Evolutionary conservation across 139 green algal species (phyloP), one percentile per base, ranked within the genome.

Genomic region (Chlamydomonas eustigma): DNA sequence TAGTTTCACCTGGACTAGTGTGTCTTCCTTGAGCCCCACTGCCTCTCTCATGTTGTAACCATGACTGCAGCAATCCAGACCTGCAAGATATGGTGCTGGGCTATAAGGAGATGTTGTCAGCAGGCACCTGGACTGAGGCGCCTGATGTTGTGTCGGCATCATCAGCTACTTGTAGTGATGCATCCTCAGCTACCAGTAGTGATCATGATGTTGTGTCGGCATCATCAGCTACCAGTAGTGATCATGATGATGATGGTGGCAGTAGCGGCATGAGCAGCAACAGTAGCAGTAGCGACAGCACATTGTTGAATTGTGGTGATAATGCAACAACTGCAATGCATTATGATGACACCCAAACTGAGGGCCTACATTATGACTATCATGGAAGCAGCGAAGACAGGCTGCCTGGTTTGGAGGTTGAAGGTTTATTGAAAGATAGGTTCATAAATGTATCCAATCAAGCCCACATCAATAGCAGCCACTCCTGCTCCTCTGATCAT

Each of bases 201-300:
- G 4, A 1, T 36, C 71, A n/a, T 2, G 39, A 58, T 28, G 44
- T 18, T 28, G 44, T 18, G 18, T 58, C 44, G 18, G 44, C 44
- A 12, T 18, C 44, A 58, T 28, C 44, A 58, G 44, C 18, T 18
- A 58, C 44, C 74, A 74, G 33, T 31, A 78, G 73, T 58, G 4
- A 1, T 36, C 71, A n/a, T 2, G 39, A n/a, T 64, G 70, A 37
- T n/a, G 18, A 1, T 34, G 51, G 72, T n/a, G 36, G 35, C 72
- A 77, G 50, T 12, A 50, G 64, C 64, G 12, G 74, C 74, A 50
- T 28, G 1, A 1, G 35, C 74, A 44, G n/a, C n/a, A 74, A 32
- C 64, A 75, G 4, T 25, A 69, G 32, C 75, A 79, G 64, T 39
- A 66, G 1, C 38, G 44, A 58, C 44, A 28, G 18, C 44, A 28